Conservation (phyloP, 768 basidiomycete genomes). For the Phylloporus arenicola region DNA sequence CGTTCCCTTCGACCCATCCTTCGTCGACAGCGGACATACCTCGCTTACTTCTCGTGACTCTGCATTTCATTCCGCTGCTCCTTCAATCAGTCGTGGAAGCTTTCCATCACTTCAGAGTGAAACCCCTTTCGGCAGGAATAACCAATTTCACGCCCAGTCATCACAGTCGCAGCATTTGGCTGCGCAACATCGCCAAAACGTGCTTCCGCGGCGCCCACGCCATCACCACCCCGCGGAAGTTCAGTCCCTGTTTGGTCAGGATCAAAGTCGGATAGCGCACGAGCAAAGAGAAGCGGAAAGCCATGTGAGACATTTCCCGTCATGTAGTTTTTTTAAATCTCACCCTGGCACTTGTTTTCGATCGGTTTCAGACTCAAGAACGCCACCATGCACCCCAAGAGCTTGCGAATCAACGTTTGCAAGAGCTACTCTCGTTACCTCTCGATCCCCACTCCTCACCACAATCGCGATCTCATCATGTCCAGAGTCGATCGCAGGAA, state of each 20-base stretch:
- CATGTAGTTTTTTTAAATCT: neutral
- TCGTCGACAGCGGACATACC: constrained; percentile 1
- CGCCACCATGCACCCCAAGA: constrained; percentile 2
- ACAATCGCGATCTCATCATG: neutral
- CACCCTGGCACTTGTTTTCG: neutral
- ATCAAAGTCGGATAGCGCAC: neutral
- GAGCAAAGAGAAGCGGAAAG: constrained; percentile 3
- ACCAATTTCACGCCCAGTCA: neutral
- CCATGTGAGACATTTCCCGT: constrained; percentile 4
- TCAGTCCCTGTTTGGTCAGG: neutral
- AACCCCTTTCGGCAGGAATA: neutral
- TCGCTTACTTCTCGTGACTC: neutral
- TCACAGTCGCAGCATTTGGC: neutral
- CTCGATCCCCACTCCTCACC: constrained; percentile 1
- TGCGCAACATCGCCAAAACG: constrained; percentile 9
- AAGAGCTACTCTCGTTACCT: constrained; percentile 18
- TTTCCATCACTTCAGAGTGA: constrained; percentile 1
- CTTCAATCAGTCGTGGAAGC: neutral
- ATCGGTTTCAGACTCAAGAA: neutral
- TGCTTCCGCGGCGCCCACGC: constrained; percentile 3
- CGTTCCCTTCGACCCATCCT: constrained; percentile 11
- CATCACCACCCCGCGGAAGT: neutral
- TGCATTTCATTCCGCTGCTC: neutral
- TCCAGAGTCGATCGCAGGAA: no score
- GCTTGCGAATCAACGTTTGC: constrained; percentile 19